Evolutionary conservation across 305 asterid species (phyloP).

Genomic region (Ruellia speciosa): DNA sequence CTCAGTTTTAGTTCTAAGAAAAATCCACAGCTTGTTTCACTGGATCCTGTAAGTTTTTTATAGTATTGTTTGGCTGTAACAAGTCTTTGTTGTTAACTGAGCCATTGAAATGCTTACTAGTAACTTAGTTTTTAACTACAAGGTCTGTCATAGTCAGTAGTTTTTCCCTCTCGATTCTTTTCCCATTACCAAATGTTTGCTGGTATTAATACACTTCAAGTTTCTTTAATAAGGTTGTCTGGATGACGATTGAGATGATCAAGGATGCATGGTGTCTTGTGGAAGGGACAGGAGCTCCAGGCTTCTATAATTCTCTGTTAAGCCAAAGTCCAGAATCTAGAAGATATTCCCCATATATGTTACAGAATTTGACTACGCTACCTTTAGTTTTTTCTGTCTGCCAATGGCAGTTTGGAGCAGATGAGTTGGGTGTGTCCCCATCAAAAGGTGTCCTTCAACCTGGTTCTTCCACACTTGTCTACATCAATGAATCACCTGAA

Average conservation of each 20-base stretch:
- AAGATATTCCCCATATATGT: conserved; percentile 82
- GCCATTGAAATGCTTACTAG: conserved; percentile 3
- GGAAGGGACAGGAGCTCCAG: conserved; percentile 35
- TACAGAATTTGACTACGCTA: conserved; percentile 79
- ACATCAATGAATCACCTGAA: conserved; percentile 66
- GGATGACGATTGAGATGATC: conserved; percentile 60
- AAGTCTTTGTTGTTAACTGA: conserved; percentile 13
- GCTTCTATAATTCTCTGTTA: conserved; percentile 35
- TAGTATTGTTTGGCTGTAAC: conserved; percentile 16
- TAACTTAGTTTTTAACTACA: conserved; percentile 11
- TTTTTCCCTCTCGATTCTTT: conserved; percentile 5
- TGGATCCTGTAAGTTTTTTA: conserved; percentile 11
- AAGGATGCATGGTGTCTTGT: conserved; percentile 49
- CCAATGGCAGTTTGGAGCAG: conserved; percentile 41
- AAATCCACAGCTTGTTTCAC: too few relatives aligned
- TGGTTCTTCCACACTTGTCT: conserved; percentile 68
- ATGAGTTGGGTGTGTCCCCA: conserved; percentile 48
- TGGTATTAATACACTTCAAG: conserved; percentile 19
- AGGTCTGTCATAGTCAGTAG: conserved; percentile 10
- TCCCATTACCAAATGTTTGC: background rate
- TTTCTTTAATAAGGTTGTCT: conserved; percentile 49
- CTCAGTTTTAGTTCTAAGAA: conserved; percentile 11
- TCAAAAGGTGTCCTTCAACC: conserved; percentile 58
- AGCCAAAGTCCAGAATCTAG: conserved; percentile 39
- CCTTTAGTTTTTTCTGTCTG: conserved; percentile 63